These are phyloP conservation scores for Pterocarpus santalinus DNA, from an alignment of 306 rosid species.

Conservation along the genomic window DNA sequence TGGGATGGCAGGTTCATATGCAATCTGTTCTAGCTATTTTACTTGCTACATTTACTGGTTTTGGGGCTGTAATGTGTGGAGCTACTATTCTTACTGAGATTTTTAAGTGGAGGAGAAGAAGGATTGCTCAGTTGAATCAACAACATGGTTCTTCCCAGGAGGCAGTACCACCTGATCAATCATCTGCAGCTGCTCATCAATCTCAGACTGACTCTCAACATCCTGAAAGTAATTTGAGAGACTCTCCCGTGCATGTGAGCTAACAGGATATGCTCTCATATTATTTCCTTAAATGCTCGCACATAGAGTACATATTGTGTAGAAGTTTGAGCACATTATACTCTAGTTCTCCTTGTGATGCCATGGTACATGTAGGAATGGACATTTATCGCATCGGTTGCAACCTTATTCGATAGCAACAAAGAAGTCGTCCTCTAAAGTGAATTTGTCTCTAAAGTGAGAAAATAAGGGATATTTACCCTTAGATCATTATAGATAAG, in stretches of 20 bases:
- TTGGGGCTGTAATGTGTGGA: constrained; percentile 75
- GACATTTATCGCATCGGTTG: neutral
- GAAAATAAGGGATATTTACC: too few relatives aligned
- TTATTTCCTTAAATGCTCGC: constrained; percentile 7
- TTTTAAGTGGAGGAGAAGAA: constrained; percentile 54
- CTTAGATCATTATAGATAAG: too few relatives aligned
- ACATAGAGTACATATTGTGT: constrained; percentile 33
- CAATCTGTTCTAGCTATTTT: constrained; percentile 75
- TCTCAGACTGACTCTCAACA: constrained; percentile 47
- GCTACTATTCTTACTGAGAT: constrained; percentile 58
- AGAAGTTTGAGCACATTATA: constrained; percentile 36
- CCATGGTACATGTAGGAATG: constrained; percentile 15
- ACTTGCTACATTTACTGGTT: constrained; percentile 78
- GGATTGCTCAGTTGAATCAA: constrained; percentile 51
- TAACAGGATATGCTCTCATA: constrained; percentile 24
- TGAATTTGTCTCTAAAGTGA: neutral
- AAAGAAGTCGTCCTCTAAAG: neutral
- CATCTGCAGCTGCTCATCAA: constrained; percentile 46
- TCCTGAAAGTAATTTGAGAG: constrained; percentile 45
- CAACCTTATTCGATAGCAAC: constrained; percentile 3
- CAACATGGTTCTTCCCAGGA: constrained; percentile 37
- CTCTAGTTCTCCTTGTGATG: constrained; percentile 36
- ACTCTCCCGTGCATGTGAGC: constrained; percentile 41
- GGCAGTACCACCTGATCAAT: constrained; percentile 40
- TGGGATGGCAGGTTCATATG: constrained; percentile 64